phyloP scores from a whole-genome alignment of 2,329 filamentous ascomycete species.

The Ophiostoma australiae region DNA sequence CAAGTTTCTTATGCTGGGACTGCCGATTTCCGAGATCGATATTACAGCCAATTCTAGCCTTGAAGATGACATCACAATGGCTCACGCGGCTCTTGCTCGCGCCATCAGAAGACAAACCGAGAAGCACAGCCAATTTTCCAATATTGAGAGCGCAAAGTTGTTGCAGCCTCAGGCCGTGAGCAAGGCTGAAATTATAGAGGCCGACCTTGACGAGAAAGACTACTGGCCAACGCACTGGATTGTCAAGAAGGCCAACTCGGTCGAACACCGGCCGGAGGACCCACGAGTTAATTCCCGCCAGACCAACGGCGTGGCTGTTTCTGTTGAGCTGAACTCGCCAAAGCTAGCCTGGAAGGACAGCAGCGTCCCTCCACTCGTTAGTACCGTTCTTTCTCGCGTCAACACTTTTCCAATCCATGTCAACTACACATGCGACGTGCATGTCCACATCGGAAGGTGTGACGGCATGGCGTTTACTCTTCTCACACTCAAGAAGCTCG shows the following conservation, averaged over 20 bases:
- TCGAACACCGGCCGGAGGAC: slow-evolving; percentile 32
- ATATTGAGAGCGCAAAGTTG: neutral
- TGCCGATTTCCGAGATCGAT: slow-evolving; percentile 22
- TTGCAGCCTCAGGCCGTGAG: slow-evolving; percentile 29
- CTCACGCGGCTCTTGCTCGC: slow-evolving; percentile 30
- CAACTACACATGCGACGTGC: slow-evolving; percentile 39
- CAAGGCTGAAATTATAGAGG: slow-evolving; percentile 29
- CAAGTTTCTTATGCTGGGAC: slow-evolving; percentile 34
- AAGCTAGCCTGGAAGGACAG: slow-evolving; percentile 32
- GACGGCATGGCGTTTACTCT: slow-evolving; percentile 35
- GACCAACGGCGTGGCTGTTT: slow-evolving; percentile 33
- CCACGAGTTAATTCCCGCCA: slow-evolving; percentile 21
- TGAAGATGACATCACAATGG: slow-evolving; percentile 25
- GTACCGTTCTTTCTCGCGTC: slow-evolving; percentile 30
- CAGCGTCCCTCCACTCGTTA: slow-evolving; percentile 27
- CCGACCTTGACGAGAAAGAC: slow-evolving; percentile 31
- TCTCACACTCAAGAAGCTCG: slow-evolving; percentile 35
- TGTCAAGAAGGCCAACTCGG: slow-evolving; percentile 41
- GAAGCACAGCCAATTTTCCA: neutral
- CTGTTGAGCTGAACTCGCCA: slow-evolving; percentile 39
- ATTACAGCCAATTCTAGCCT: neutral
- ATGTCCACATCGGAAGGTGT: slow-evolving; percentile 38
- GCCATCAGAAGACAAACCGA: slow-evolving; percentile 26
- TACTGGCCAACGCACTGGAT: slow-evolving; percentile 39
- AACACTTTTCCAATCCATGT: slow-evolving; percentile 30